These are phyloP conservation scores for Nyssa sinensis DNA, from an alignment of 148 eudicot genomes.

Conservation along the genomic window DNA sequence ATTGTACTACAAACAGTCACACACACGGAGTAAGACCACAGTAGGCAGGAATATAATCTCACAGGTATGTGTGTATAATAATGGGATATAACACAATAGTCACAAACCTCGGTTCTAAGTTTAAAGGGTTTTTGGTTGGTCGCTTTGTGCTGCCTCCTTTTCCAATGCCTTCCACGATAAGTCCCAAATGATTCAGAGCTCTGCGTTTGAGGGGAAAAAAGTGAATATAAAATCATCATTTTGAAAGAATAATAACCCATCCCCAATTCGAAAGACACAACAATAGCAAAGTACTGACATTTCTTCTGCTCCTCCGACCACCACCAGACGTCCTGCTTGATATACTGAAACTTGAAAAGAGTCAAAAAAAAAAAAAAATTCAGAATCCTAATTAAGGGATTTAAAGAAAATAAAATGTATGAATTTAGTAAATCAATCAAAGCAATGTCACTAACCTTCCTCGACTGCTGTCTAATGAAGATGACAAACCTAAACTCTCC, in stretches of 20 bases:
- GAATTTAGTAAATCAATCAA: not conserved
- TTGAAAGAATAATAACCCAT: not conserved
- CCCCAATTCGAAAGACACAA: not conserved
- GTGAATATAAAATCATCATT: too few relatives aligned
- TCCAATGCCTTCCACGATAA: conserved; percentile 60
- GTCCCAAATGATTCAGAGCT: conserved; percentile 60
- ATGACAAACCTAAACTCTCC: conserved; percentile 61
- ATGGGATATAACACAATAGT: not conserved
- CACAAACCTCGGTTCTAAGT: conserved; percentile 83
- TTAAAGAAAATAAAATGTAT: not conserved
- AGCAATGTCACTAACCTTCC: conserved; percentile 57
- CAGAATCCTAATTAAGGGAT: conserved; percentile 13
- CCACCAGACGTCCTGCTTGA: conserved; percentile 58
- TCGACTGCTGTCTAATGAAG: conserved; percentile 58
- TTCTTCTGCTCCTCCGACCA: conserved; percentile 57
- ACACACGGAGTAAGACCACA: not conserved
- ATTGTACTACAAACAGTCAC: not conserved
- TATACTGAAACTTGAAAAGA: conserved; percentile 32
- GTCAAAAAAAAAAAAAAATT: conserved; percentile 17
- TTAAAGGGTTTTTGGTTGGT: conserved; percentile 77
- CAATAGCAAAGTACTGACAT: conserved; percentile 42
- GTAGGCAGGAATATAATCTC: not conserved
- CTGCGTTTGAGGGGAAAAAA: conserved; percentile 30
- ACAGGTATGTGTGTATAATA: not conserved
- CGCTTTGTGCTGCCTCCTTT: conserved; percentile 54